These are phyloP conservation scores for Aciculosporium take DNA, from an alignment of 2,329 filamentous ascomycete species.

Conservation along the genomic window DNA sequence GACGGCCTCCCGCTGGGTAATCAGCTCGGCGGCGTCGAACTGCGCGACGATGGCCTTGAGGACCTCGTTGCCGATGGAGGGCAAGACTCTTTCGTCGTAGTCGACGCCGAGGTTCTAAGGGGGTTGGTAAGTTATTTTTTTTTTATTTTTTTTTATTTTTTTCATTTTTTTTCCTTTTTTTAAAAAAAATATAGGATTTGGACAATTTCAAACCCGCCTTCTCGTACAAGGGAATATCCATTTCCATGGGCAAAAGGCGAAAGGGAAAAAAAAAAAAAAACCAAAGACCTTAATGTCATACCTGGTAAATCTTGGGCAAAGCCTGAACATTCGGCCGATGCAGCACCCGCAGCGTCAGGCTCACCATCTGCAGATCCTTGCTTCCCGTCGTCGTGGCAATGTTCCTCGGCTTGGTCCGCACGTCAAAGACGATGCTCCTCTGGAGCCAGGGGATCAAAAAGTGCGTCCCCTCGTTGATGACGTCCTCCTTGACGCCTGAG, in stretches of 20 bases:
- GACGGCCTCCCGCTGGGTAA: conserved; percentile 96
- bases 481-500: conserved; percentile 79
- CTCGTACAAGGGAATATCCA: too few species aligned
- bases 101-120: conserved; percentile 91
- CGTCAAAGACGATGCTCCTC: conserved; percentile 87
- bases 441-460: conserved; percentile 95
- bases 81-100: conserved; percentile 96
- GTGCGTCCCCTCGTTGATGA: conserved; percentile 92
- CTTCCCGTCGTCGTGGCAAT: conserved; percentile 94
- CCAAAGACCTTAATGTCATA: too few species aligned
- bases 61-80: conserved; percentile 98
- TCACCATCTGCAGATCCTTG: conserved; percentile 99
- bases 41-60: conserved; percentile 97
- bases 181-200: too few species aligned
- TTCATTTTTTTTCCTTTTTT: background rate
- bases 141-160: background rate
- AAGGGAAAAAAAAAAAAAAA: too few species aligned
- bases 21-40: conserved; percentile 96
- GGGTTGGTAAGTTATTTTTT: too few species aligned
- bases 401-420: conserved; percentile 91
- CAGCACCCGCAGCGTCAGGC: conserved; percentile 87
- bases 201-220: too few species aligned
- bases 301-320: conserved; percentile 97
- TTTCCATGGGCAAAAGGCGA: background rate
- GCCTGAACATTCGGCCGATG: conserved; percentile 87